These are phyloP conservation scores for Hypoxylon perforatum DNA, from an alignment of 495 filamentous ascomycete species.

Conservation along the genomic window DNA sequence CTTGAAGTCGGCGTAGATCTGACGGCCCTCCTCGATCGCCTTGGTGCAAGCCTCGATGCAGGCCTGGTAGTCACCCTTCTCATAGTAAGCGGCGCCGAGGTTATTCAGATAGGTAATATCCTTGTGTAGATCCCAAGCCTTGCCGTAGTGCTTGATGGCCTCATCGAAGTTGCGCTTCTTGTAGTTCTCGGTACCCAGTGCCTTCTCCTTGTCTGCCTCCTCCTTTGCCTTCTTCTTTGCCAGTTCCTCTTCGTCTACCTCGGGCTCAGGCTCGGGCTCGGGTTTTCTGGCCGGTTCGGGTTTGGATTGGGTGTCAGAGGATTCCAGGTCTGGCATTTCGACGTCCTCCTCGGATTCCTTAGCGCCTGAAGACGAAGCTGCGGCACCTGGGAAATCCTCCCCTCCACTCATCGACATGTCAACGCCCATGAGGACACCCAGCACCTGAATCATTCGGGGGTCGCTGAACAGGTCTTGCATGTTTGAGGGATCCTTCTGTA, in stretches of 20 bases:
- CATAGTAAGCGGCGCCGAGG: conserved; percentile 90
- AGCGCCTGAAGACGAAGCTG: conserved; percentile 45
- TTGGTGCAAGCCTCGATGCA: conserved; percentile 86
- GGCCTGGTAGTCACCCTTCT: conserved; percentile 91
- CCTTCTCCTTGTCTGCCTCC: conserved; percentile 94
- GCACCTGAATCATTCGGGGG: conserved; percentile 91
- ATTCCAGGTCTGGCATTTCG: conserved; percentile 75
- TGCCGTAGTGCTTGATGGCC: conserved; percentile 93
- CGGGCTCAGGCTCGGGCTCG: conserved; percentile 70
- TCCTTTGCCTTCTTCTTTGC: conserved; percentile 90
- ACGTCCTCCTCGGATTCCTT: conserved; percentile 77
- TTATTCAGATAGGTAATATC: conserved; percentile 99
- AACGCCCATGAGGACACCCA: conserved; percentile 92
- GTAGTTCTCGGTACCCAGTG: conserved; percentile 91
- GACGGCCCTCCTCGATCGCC: conserved; percentile 88
- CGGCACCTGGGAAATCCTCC: conserved; percentile 58
- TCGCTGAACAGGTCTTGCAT: conserved; percentile 85
- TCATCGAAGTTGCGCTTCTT: conserved; percentile 97
- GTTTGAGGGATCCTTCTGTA: conserved; percentile 82
- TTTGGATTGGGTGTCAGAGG: conserved; percentile 60
- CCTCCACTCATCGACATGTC: conserved; percentile 86
- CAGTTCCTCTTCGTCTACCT: conserved; percentile 81
- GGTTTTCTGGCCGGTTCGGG: conserved; percentile 63
- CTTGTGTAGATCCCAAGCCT: conserved; percentile 94
- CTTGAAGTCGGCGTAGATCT: conserved; percentile 94